Evolutionary conservation across 257 asterid species (phyloP), one percentile per base, ranked within the genome.

Genomic region (Vinca minor): DNA sequence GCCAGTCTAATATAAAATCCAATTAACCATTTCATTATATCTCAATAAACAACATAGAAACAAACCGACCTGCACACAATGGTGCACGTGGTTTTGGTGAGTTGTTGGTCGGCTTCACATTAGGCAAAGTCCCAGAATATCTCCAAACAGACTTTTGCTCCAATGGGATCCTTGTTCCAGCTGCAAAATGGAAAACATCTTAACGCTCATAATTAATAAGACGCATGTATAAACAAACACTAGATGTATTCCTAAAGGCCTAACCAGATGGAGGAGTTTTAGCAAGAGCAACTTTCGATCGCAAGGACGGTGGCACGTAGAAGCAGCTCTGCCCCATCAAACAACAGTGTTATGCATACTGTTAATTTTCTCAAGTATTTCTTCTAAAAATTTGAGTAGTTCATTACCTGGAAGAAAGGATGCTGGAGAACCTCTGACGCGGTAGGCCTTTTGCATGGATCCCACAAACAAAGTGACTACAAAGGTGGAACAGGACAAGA

Each of bases 381-480:
- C 21, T 29, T 56, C 50, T 18, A 5, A n/a, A 25, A n/a, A 1
- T 3, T 32, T n/a, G 21, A 29, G 32, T 54, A 36, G 34, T 11
- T 69, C 18, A 39, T 79, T 50, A 89, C 98, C 96, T 87, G 85
- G 77, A 89, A 89, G 81, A 87, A 92, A 61, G 96, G 96, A 73
- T 92, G 97, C 67, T 92, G 98, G 35, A 92, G 93, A 55, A 82
- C 95, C 79, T 87, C 94, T 41, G 76, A 59, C 42, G 97, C 95
- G 38, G 95, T 81, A 17, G 96, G 98, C 80, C 98, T 84, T 80
- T 81, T 84, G 71, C 82, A 64, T 47, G 98, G 98, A 79, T 92
- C 78, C 98, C 98, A 92, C 4, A 97, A 85, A 67, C 98, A 92
- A 45, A 89, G 94, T 35, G 91, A 82, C 97, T 89, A 54, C 63